Evolutionary conservation across 2,329 filamentous ascomycete genomes (phyloP).

Genomic region (Xylariaceae sp.): DNA sequence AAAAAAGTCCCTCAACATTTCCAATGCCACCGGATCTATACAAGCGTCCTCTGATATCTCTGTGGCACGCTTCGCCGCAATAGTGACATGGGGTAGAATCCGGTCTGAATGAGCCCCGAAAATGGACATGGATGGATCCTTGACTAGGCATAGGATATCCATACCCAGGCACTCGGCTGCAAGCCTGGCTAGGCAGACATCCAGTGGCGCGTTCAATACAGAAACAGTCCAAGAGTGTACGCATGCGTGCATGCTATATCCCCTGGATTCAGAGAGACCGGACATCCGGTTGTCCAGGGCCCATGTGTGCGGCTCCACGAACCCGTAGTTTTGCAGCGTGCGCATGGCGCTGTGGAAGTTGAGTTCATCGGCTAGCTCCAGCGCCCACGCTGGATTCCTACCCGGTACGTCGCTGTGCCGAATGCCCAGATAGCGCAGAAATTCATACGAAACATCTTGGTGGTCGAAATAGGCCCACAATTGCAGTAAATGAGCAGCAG

Average conservation of each 20-base stretch:
- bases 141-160: background rate
- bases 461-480: slow-evolving; percentile 11
- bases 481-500: slow-evolving; percentile 10
- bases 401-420: too few relatives aligned
- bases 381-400: slow-evolving; percentile 4
- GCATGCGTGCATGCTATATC: slow-evolving; percentile 11
- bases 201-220: slow-evolving; percentile 4
- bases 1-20: too few relatives aligned
- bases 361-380: slow-evolving; percentile 7
- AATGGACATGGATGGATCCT: too few relatives aligned
- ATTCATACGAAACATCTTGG: slow-evolving; percentile 10
- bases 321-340: slow-evolving; percentile 8
- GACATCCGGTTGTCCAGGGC: slow-evolving; percentile 1
- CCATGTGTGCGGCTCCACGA: slow-evolving; percentile 7
- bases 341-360: slow-evolving; percentile 8
- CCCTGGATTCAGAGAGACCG: slow-evolving; percentile 9
- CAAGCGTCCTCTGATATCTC: slow-evolving; percentile 1
- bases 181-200: background rate
- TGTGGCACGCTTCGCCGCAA: background rate
- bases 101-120: slow-evolving; percentile 6
- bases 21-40: slow-evolving; percentile 5
- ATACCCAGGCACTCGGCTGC: slow-evolving; percentile 3
- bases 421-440: slow-evolving; percentile 1
- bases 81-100: slow-evolving; percentile 8
- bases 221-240: slow-evolving; percentile 8